phyloP scores from a whole-genome alignment of 2,329 filamentous ascomycete genomes.

The Pezicula radicicola region DNA sequence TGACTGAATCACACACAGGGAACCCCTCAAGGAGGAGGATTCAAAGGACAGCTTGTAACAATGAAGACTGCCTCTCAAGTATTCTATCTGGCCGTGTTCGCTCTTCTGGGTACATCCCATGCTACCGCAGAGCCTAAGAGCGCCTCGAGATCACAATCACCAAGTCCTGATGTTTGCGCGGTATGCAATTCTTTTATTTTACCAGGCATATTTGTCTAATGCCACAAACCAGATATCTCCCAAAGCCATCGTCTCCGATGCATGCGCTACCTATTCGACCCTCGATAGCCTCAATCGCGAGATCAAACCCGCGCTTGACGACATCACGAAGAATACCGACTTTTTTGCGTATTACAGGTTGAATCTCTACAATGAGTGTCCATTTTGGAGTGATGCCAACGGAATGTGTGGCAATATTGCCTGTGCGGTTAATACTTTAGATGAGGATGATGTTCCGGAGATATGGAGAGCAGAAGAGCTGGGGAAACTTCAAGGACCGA shows the following conservation, averaged over 20 bases:
- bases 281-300: slow-evolving; percentile 80
- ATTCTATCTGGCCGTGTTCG: slow-evolving; percentile 62
- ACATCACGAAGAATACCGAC: slow-evolving; percentile 83
- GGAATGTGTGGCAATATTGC: slow-evolving; percentile 97
- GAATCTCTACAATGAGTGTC: slow-evolving; percentile 91
- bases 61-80: slow-evolving; percentile 52
- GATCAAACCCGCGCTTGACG: slow-evolving; percentile 73
- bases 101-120: slow-evolving; percentile 48
- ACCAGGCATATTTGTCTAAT: slow-evolving; percentile 28
- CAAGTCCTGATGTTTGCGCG: slow-evolving; percentile 33
- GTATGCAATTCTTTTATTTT: slow-evolving; percentile 28
- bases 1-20: background rate
- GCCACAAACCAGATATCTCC: slow-evolving; percentile 70
- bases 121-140: slow-evolving; percentile 28
- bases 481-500: slow-evolving; percentile 87
- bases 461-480: slow-evolving; percentile 92
- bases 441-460: slow-evolving; percentile 88
- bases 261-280: slow-evolving; percentile 89
- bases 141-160: slow-evolving; percentile 34
- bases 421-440: slow-evolving; percentile 90
- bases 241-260: slow-evolving; percentile 84
- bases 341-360: slow-evolving; percentile 98
- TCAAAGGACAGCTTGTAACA: slow-evolving; percentile 13
- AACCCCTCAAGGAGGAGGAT: slow-evolving; percentile 8
- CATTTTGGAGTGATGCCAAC: slow-evolving; percentile 92